Percentiles rank a stretch among this genome's conserved stretches.
These are phyloP conservation scores for Aspergillus eucalypticola DNA, from an alignment of 2,329 filamentous ascomycete species.

Conservation along the genomic window DNA sequence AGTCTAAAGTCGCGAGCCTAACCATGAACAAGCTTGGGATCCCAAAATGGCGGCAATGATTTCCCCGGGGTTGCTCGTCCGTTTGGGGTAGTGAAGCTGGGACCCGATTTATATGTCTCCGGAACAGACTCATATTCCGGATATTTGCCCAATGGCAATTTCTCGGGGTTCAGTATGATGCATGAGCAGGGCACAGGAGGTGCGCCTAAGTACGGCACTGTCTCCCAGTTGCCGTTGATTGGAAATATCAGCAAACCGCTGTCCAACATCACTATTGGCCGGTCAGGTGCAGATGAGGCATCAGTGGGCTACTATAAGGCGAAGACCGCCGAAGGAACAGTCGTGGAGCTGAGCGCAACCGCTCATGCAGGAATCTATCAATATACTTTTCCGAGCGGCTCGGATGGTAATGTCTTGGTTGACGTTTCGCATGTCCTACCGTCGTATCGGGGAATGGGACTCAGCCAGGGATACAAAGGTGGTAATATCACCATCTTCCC, in stretches of 20 bases:
- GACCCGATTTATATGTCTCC: conserved; percentile 41
- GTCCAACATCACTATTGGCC: conserved; percentile 56
- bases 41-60: conserved; percentile 42
- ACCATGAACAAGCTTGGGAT: conserved; percentile 27
- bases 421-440: conserved; percentile 68
- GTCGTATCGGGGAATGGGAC: conserved; percentile 60
- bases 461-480: conserved; percentile 64
- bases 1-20: conserved; percentile 5
- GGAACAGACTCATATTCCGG: conserved; percentile 45
- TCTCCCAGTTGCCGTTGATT: conserved; percentile 59
- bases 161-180: conserved; percentile 64
- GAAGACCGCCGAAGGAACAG: conserved; percentile 56
- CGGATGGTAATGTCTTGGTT: conserved; percentile 54
- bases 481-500: conserved; percentile 57
- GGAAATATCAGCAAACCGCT: conserved; percentile 57
- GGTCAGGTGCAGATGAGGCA: conserved; percentile 53
- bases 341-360: conserved; percentile 59
- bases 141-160: conserved; percentile 48
- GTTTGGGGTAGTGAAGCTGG: conserved; percentile 48
- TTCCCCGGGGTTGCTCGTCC: conserved; percentile 46
- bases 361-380: conserved; percentile 55
- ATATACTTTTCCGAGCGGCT: conserved; percentile 57
- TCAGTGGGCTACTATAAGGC: conserved; percentile 65
- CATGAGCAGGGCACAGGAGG: conserved; percentile 69
- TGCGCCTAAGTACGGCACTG: conserved; percentile 68